Conservation (phyloP, 805 yeast genomes). For the Saturnispora sanitii region DNA sequence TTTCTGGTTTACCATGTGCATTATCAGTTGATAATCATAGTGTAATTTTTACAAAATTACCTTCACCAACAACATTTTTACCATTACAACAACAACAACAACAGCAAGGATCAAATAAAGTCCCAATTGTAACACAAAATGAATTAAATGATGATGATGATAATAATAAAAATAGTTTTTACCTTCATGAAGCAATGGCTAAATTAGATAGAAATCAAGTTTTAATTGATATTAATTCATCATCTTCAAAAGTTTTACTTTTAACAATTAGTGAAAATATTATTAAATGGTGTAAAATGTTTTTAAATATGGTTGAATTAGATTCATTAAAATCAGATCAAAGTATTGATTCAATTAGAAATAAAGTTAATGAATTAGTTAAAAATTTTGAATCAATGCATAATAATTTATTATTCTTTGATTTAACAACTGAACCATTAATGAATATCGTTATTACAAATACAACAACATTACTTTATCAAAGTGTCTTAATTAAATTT, state of each 20-base stretch:
- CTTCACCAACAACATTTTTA: slow-evolving; percentile 22
- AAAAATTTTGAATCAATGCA: slow-evolving; percentile 22
- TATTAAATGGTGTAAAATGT: slow-evolving; percentile 26
- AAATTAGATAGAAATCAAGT: slow-evolving; percentile 22
- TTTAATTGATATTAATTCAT: slow-evolving; percentile 20
- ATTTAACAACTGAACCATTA: slow-evolving; percentile 19
- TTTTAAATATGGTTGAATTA: slow-evolving; percentile 22
- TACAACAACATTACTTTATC: slow-evolving; percentile 22
- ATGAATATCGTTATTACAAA: slow-evolving; percentile 20
- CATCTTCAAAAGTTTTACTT: slow-evolving; percentile 20
- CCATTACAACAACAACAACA: slow-evolving; percentile 9
- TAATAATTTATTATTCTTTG: slow-evolving; percentile 22
- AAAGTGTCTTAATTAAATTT: slow-evolving; percentile 21
- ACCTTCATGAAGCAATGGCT: slow-evolving; percentile 24
- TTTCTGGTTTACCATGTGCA: slow-evolving; percentile 25
- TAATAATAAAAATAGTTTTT: slow-evolving; percentile 13
- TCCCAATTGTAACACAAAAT: no score
- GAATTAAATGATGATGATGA: not conserved
- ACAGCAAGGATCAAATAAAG: slow-evolving; percentile 8
- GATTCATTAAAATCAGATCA: slow-evolving; percentile 17
- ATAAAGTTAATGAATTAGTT: slow-evolving; percentile 22
- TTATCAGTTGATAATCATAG: slow-evolving; percentile 20
- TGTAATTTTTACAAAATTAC: slow-evolving; percentile 24
- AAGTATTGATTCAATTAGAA: slow-evolving; percentile 15
- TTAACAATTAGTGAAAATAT: slow-evolving; percentile 25